Evolutionary conservation across 768 basidiomycete genomes (phyloP), one percentile per base, ranked within the genome.

Genomic region (Pleurotus djamor): DNA sequence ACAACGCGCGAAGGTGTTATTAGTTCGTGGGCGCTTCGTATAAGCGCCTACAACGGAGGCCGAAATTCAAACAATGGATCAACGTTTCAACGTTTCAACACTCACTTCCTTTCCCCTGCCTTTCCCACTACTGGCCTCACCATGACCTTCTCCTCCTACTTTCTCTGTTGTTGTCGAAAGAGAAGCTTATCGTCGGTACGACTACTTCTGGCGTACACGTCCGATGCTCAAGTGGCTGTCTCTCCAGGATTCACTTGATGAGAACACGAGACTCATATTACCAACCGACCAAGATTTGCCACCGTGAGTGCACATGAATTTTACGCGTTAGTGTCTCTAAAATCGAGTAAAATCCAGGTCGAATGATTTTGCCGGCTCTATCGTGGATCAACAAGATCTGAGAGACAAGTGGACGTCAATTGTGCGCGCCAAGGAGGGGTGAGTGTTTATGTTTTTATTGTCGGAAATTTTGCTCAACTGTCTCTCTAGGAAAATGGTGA

Each of bases 341-440:
- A 35, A 16, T 5, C 21, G 21, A 34, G n/a, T n/a, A 52, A 13
- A 35, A 14, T 4, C 51, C 33, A 34, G 28, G 34, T 13, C 28
- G 13, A n/a, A 52, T 34, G 36, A 13, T 5, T 35, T 35, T 1
- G 21, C 34, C 35, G 34, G 34, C 33, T 14, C 28, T 13, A 59
- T 73, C n/a, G 60, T 82, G 36, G 80, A 85, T 68, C 79, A 83
- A 41, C 79, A 80, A 52, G 76, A 72, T 48, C 65, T 86, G 55
- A 83, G 81, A 61, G 83, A 85, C 41, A 76, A 83, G 6, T 72
- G 87, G 21, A 79, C 77, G 3, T 71, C 76, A 7, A 87, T 88
- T 36, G 84, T 88, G 21, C 82, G 84, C 3, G 69, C 81, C 1
- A 86, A 84, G 65, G 83, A 87, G 71, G 80, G 83, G 87, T 86